Conservation (phyloP, 1,284 basidiomycete genomes). For the Kalmanozyma brasiliensis region DNA sequence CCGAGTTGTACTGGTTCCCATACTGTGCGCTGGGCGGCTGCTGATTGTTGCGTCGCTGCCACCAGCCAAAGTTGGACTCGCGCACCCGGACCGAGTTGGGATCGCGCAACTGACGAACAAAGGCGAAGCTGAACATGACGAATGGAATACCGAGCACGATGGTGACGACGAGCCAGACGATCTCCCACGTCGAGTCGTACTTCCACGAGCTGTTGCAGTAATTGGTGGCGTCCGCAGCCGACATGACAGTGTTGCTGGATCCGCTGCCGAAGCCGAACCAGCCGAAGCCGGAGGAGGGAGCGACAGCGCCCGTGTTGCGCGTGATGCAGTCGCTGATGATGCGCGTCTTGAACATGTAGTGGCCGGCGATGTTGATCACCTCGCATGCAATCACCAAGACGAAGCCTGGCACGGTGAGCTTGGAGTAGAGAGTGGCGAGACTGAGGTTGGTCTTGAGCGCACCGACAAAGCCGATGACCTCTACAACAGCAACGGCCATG, state of each 20-base stretch:
- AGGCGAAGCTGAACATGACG: slow-evolving; percentile 57
- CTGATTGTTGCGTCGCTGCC: slow-evolving; percentile 27
- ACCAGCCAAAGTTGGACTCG: slow-evolving; percentile 27
- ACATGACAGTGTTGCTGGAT: slow-evolving; percentile 33
- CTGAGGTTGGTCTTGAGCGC: slow-evolving; percentile 47
- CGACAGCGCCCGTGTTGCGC: slow-evolving; percentile 40
- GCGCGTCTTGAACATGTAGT: slow-evolving; percentile 46
- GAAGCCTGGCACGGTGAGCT: slow-evolving; percentile 40
- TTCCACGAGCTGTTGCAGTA: slow-evolving; percentile 52
- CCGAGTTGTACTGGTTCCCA: slow-evolving; percentile 14
- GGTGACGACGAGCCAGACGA: slow-evolving; percentile 56
- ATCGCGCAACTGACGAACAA: slow-evolving; percentile 52
- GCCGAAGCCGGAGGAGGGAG: slow-evolving; percentile 13
- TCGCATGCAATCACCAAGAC: slow-evolving; percentile 44
- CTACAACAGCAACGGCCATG: slow-evolving; percentile 42
- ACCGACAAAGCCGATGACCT: slow-evolving; percentile 48
- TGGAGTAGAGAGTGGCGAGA: slow-evolving; percentile 34
- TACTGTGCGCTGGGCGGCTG: slow-evolving; percentile 42
- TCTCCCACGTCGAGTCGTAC: slow-evolving; percentile 46
- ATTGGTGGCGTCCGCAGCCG: slow-evolving; percentile 29
- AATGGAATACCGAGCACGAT: slow-evolving; percentile 51
- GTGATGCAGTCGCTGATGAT: slow-evolving; percentile 51
- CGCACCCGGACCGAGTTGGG: slow-evolving; percentile 43
- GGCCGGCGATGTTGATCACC: slow-evolving; percentile 50
- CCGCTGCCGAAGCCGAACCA: slow-evolving; percentile 27